Conservation (phyloP, 2,329 filamentous ascomycete genomes). For the Proliferodiscus dingleyae region DNA sequence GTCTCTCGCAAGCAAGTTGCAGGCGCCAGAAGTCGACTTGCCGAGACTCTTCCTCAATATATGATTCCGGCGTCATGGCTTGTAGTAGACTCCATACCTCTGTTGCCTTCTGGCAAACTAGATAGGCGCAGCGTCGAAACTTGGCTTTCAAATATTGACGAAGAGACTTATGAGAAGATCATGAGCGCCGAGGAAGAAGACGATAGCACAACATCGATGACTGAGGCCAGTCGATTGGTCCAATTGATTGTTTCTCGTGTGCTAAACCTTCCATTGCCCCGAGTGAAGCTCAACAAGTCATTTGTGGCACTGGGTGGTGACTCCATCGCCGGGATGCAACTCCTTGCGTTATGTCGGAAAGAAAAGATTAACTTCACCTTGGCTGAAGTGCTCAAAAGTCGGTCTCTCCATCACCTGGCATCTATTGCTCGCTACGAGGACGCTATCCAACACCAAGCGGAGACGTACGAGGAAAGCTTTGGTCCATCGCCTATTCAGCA, state of each 20-base stretch:
- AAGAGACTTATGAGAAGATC: not conserved
- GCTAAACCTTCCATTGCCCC: constrained; percentile 4
- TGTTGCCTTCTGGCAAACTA: constrained; percentile 31
- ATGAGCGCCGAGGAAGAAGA: constrained; percentile 1
- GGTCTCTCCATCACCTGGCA: constrained; percentile 5
- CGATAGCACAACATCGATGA: not conserved
- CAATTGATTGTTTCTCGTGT: constrained; percentile 5
- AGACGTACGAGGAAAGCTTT: constrained; percentile 7
- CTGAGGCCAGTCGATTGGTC: not conserved
- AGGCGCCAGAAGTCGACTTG: constrained; percentile 11
- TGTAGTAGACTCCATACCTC: constrained; percentile 29
- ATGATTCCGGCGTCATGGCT: constrained; percentile 34
- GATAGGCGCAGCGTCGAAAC: constrained; percentile 32
- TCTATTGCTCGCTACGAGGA: not conserved
- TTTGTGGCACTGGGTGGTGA: constrained; percentile 16
- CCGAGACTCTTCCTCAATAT: constrained; percentile 32
- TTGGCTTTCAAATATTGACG: constrained; percentile 24
- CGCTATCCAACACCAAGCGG: constrained; percentile 2
- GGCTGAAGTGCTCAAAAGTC: constrained; percentile 7
- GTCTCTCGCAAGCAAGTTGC: not conserved
- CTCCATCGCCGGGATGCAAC: constrained; percentile 17
- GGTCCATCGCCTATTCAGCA: constrained; percentile 23
- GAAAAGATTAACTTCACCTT: constrained; percentile 10
- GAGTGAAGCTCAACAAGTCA: constrained; percentile 5
- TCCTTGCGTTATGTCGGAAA: constrained; percentile 8